Evolutionary conservation across 768 basidiomycete genomes (phyloP).

Genomic region (Austroboletus eburneus): DNA sequence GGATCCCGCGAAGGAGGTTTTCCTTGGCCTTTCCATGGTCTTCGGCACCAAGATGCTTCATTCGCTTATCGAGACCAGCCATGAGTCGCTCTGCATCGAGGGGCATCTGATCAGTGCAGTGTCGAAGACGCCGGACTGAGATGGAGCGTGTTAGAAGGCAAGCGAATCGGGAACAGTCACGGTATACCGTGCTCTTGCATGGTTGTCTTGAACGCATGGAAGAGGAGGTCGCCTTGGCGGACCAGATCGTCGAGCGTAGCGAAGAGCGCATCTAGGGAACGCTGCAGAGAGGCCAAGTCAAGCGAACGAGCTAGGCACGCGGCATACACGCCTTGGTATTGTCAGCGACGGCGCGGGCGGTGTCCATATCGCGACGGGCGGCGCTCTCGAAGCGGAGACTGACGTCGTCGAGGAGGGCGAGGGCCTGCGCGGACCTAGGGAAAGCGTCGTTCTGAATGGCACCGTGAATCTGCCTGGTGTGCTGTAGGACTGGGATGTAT

Average conservation of each 20-base stretch:
- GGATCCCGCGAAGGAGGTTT: slow-evolving; percentile 31
- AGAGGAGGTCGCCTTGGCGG: slow-evolving; percentile 45
- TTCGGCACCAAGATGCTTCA: slow-evolving; percentile 35
- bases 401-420: slow-evolving; percentile 51
- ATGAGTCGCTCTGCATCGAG: slow-evolving; percentile 50
- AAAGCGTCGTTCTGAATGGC: slow-evolving; percentile 32
- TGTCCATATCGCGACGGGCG: slow-evolving; percentile 41
- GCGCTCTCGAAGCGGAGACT: slow-evolving; percentile 50
- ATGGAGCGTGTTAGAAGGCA: slow-evolving; percentile 6
- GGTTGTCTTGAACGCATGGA: slow-evolving; percentile 42
- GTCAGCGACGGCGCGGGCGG: slow-evolving; percentile 36
- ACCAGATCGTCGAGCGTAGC: slow-evolving; percentile 47
- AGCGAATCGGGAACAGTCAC: background rate
- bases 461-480: slow-evolving; percentile 35
- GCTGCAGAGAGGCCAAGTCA: slow-evolving; percentile 32
- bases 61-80: slow-evolving; percentile 49
- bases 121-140: slow-evolving; percentile 44
- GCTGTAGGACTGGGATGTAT: slow-evolving; percentile 33
- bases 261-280: slow-evolving; percentile 38
- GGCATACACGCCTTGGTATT: slow-evolving; percentile 41
- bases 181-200: slow-evolving; percentile 47
- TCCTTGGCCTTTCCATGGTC: slow-evolving; percentile 33
- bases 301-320: background rate
- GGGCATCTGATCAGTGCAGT: slow-evolving; percentile 43
- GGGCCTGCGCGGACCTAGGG: slow-evolving; percentile 33